Base-by-base conservation (phyloP, 495 filamentous ascomycete species). In the Hapsidospora chrysogenum region DNA sequence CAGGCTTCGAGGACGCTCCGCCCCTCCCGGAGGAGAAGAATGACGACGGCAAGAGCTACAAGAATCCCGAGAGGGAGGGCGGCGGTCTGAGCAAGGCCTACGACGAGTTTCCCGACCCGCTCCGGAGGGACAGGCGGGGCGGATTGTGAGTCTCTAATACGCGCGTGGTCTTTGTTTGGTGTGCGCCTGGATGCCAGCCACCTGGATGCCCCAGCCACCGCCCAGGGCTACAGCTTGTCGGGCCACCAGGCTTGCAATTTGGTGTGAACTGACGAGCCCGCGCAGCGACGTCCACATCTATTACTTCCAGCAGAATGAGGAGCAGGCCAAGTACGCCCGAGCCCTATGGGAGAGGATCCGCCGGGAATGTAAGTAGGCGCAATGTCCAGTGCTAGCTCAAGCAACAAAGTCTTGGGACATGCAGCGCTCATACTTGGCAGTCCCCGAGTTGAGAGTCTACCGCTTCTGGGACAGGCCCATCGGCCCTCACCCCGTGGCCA, bases 361-460 rank as follows among this genome's bases (percentile, higher is more conserved):
- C 16, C 67, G 71, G 17, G 82, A 93, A 58, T 93, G 79, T 82
- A 57, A 43, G 63, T 45, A 19, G n/a, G 16, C 31, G 17, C 0
- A 25, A 25, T 17, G 10, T 13, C 11, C 20, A 25, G n/a, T n/a
- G n/a, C n/a, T n/a, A n/a, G n/a, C n/a, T n/a, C n/a, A n/a, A n/a
- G n/a, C 23, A 13, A 18, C 29, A 31, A 28, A 20, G 25, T 9
- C 6, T 36, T 2, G 27, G 9, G 5, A 37, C 18, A 17, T 5
- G 19, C 22, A 8, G 13, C 3, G 4, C 15, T 27, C 22, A n/a
- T 21, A 36, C 15, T 14, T 8, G 17, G 9, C 37, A 83, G 77
- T 92, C 48, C 85, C 85, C 11, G 85, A 94, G 49, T 66, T 93
- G 13, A 69, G 82, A 28, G 76, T 92, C 45, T 93, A 93, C 51